Evolutionary conservation across 345 rosid species (phyloP).

Genomic region (Theobroma cacao): DNA sequence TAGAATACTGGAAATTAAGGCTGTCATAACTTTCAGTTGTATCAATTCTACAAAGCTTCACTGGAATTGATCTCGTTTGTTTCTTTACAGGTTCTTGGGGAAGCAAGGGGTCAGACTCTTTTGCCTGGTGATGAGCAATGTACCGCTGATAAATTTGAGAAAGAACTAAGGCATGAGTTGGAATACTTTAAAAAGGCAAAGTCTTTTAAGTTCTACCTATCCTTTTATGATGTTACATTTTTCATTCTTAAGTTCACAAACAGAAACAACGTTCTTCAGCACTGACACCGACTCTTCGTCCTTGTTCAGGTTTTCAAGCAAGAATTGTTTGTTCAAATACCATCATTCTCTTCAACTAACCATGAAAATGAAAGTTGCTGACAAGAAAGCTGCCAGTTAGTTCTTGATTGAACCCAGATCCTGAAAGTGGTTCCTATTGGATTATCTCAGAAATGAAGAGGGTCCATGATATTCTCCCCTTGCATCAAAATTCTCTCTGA

Average conservation of each 20-base stretch:
- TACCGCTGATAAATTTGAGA: constrained; percentile 15
- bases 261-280: background rate
- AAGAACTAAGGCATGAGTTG: constrained; percentile 34
- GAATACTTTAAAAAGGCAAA: constrained; percentile 45
- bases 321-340: constrained; percentile 31
- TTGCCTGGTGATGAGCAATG: constrained; percentile 21
- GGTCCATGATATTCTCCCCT: too few relatives aligned
- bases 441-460: background rate
- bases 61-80: constrained; percentile 12
- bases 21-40: background rate
- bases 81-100: constrained; percentile 37
- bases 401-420: background rate
- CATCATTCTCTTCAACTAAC: constrained; percentile 13
- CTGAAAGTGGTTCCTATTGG: background rate
- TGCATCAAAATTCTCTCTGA: background rate
- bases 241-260: background rate
- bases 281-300: background rate
- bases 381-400: constrained; percentile 2
- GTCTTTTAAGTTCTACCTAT: background rate
- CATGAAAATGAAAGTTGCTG: constrained; percentile 13
- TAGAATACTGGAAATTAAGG: background rate
- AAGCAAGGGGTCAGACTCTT: constrained; percentile 15
- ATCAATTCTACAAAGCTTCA: background rate
- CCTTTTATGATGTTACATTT: background rate
- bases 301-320: constrained; percentile 41